Evolutionary conservation across 441 rosid genomes (phyloP).

Genomic region (Corymbia citriodora): DNA sequence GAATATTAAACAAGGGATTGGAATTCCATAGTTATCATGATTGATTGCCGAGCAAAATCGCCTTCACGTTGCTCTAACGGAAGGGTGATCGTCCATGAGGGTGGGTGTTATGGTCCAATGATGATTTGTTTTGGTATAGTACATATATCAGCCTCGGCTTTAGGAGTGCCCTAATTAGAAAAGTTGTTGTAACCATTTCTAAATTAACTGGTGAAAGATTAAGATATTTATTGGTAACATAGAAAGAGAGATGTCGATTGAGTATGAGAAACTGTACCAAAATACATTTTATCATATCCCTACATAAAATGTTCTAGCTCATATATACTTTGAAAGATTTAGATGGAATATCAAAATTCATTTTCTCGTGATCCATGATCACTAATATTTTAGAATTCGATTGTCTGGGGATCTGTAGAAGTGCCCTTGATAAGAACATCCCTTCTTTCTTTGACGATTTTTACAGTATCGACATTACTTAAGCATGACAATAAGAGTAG

Average conservation of each 20-base stretch:
- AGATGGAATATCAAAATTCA: neutral
- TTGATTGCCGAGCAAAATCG: accelerated
- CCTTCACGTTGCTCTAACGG: neutral
- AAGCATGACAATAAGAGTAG: neutral
- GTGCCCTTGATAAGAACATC: neutral
- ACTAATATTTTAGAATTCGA: neutral
- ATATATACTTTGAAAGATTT: neutral
- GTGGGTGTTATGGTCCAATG: accelerated
- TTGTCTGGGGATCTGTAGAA: neutral
- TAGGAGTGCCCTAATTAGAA: neutral
- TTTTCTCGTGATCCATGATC: neutral
- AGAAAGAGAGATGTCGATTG: neutral
- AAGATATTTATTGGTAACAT: neutral
- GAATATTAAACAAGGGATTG: neutral
- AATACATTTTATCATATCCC: neutral
- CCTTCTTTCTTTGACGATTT: neutral
- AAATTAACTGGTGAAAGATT: accelerated
- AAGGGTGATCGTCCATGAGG: accelerated
- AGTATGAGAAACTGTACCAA: neutral
- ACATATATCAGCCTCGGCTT: neutral
- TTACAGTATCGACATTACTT: neutral
- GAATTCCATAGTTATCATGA: neutral
- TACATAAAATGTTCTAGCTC: neutral
- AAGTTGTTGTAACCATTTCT: neutral
- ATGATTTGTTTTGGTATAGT: neutral